phyloP scores from a whole-genome alignment of 208 protist species.

The Leishmania arabica region DNA sequence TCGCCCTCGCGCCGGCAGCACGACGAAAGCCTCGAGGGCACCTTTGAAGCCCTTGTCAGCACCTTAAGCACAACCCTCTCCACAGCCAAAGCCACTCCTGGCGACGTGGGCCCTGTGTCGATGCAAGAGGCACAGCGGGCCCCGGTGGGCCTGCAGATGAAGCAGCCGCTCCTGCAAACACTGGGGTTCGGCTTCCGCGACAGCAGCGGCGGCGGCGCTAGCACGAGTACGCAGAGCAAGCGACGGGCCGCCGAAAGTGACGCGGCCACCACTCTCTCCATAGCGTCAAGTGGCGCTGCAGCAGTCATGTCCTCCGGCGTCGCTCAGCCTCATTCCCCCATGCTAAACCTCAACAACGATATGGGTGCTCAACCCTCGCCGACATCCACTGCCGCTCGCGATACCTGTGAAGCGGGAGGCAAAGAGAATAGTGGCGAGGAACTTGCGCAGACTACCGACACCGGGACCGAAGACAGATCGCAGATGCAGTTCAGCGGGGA shows the following conservation, averaged over 20 bases:
- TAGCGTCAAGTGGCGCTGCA: slow-evolving; percentile 5
- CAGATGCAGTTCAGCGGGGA: neutral
- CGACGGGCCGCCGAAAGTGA: neutral
- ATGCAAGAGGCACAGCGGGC: slow-evolving; percentile 1
- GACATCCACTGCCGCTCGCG: neutral
- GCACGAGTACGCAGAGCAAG: too few species aligned
- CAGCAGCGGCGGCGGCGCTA: neutral
- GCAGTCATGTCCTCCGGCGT: neutral
- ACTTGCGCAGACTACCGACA: neutral
- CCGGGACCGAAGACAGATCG: neutral
- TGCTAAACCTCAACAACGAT: neutral
- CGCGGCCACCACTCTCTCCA: slow-evolving; percentile 6
- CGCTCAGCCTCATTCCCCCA: neutral
- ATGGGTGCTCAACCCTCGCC: neutral
- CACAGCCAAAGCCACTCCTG: slow-evolving; percentile 10
- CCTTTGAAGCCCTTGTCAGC: slow-evolving; percentile 12
- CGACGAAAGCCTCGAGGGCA: slow-evolving; percentile 10
- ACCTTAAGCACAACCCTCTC: slow-evolving; percentile 24
- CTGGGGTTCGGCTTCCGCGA: neutral
- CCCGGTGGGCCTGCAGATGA: slow-evolving; percentile 4
- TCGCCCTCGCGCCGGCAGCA: slow-evolving; percentile 11
- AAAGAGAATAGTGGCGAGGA: neutral
- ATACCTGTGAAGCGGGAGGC: neutral
- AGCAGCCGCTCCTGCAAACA: slow-evolving; percentile 15
- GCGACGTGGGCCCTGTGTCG: slow-evolving; percentile 2